A percentile compares a stretch with the other conserved stretches of the same genome.
phyloP scores from a whole-genome alignment of 1,139 yeast species.

The Torulaspora globosa region DNA sequence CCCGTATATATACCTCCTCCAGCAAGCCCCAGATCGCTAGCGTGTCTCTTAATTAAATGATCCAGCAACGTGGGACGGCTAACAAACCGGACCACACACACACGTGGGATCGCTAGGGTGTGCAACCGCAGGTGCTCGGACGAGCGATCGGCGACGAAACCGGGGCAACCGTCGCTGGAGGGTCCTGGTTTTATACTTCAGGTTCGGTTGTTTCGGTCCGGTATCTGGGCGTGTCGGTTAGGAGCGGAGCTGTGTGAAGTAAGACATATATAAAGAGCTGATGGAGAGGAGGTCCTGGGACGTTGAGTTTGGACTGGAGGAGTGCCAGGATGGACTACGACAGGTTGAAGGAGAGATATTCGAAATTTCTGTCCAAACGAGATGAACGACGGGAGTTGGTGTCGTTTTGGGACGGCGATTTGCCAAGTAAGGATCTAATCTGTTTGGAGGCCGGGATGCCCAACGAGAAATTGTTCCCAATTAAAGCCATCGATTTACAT shows the following conservation, averaged over 20 bases:
- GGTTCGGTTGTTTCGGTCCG: neutral
- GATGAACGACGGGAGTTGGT: conserved; percentile 20
- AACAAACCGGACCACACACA: neutral
- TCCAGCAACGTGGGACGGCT: neutral
- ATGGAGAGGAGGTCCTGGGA: too few relatives aligned
- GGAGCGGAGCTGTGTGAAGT: neutral
- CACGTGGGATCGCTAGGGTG: neutral
- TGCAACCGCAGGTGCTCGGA: neutral
- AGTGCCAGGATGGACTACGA: conserved; percentile 6
- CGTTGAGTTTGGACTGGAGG: neutral
- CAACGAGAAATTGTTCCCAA: conserved; percentile 55
- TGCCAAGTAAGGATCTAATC: conserved; percentile 46
- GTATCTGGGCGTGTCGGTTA: neutral
- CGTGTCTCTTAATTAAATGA: neutral
- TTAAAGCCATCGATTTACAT: conserved; percentile 48
- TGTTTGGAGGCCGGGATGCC: conserved; percentile 56
- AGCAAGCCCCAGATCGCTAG: neutral
- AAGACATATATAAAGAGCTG: neutral
- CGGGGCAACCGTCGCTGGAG: too few relatives aligned
- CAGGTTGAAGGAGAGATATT: conserved; percentile 19
- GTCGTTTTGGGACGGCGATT: conserved; percentile 28
- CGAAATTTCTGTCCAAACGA: conserved; percentile 24
- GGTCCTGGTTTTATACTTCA: neutral
- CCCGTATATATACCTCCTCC: neutral
- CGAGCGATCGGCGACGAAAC: neutral